Percentiles rank a stretch among this genome's conserved stretches.
Conservation (phyloP, 768 basidiomycete species). For the Leccinum truebloodii region DNA sequence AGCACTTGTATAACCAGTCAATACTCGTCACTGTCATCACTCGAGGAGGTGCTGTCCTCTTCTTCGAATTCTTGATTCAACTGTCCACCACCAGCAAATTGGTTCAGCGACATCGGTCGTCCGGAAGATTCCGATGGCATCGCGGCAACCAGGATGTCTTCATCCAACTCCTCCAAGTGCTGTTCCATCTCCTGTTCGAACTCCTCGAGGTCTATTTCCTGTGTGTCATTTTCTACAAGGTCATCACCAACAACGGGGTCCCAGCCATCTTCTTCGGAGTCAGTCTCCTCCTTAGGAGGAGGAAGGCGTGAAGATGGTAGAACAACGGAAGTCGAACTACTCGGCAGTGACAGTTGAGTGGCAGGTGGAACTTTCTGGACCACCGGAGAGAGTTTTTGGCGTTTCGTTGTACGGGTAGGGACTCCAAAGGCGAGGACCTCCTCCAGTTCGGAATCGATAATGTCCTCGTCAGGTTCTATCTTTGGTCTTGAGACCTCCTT, state of each 20-base stretch:
- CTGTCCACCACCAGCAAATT: constrained; percentile 46
- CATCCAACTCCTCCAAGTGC: constrained; percentile 43
- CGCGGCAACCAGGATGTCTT: constrained; percentile 51
- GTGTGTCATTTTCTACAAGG: constrained; percentile 28
- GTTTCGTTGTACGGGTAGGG: constrained; percentile 28
- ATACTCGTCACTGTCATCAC: constrained; percentile 57
- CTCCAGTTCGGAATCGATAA: constrained; percentile 37
- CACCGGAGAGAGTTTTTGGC: constrained; percentile 26
- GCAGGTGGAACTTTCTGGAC: constrained; percentile 13
- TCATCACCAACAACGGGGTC: constrained; percentile 41
- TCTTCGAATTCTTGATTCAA: constrained; percentile 30
- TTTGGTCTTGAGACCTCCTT: constrained; percentile 28
- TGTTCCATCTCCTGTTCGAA: constrained; percentile 38
- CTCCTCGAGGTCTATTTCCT: constrained; percentile 38
- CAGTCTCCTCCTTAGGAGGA: constrained; percentile 35
- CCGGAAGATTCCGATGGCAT: constrained; percentile 36
- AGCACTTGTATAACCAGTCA: constrained; percentile 21
- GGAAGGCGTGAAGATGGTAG: constrained; percentile 32
- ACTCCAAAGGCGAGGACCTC: constrained; percentile 52
- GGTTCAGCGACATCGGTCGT: constrained; percentile 51
- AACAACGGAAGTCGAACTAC: constrained; percentile 30
- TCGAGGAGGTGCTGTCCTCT: constrained; percentile 54
- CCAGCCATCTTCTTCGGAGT: constrained; percentile 55
- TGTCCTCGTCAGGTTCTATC: constrained; percentile 18
- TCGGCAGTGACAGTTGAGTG: constrained; percentile 42